phyloP scores from a whole-genome alignment of 768 basidiomycete genomes.

The Macrocybe gigantea region DNA sequence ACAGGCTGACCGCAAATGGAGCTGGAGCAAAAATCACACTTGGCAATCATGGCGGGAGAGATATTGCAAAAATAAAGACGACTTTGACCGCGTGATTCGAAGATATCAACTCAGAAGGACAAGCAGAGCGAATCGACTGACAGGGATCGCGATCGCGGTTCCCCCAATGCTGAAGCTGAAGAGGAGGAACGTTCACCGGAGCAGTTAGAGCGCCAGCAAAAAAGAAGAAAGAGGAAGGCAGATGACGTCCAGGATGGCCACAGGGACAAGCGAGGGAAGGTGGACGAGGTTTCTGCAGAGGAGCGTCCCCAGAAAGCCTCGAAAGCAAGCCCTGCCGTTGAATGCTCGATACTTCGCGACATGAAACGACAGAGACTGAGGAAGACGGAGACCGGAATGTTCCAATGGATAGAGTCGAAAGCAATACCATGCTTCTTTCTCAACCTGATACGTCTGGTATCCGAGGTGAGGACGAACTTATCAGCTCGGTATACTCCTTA shows the following conservation, averaged over 20 bases:
- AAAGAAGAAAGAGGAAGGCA: conserved; percentile 2
- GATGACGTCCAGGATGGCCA: background rate
- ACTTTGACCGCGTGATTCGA: conserved; percentile 38
- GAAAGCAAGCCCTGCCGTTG: no score
- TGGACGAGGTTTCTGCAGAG: background rate
- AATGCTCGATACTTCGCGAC: no score
- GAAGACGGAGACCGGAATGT: background rate
- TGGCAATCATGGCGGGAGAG: conserved; percentile 62
- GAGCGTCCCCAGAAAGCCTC: no score
- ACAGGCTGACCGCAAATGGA: conserved; percentile 38
- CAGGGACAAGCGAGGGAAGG: background rate
- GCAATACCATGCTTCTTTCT: no score
- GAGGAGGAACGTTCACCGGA: conserved; percentile 4
- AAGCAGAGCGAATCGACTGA: no score
- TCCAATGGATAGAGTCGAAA: no score
- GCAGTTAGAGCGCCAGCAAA: background rate
- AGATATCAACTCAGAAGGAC: conserved; percentile 27
- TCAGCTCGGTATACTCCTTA: no score
- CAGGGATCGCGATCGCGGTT: no score
- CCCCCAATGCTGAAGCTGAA: background rate
- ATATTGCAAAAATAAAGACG: conserved; percentile 39
- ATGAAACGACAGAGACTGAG: no score
- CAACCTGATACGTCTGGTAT: no score
- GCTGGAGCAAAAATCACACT: conserved; percentile 46
- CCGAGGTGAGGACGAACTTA: no score